Evolutionary conservation across 176 grass and related monocot species (phyloP).

Genomic region (Guadua angustifolia): DNA sequence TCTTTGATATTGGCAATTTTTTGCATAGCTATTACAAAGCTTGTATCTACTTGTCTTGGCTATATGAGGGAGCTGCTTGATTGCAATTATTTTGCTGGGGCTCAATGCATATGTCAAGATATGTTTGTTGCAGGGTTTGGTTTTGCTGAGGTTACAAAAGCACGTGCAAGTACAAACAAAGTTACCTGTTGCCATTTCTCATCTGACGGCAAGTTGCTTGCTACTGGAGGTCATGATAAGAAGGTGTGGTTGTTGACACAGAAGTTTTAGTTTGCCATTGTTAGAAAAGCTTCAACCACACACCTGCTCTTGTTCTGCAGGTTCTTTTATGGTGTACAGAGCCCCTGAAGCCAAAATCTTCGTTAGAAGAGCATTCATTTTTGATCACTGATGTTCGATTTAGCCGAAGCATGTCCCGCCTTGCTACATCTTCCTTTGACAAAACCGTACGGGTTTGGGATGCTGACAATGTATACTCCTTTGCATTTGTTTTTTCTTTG

Average conservation of each 20-base stretch:
- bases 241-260: slow-evolving; percentile 58
- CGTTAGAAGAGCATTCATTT: slow-evolving; percentile 77
- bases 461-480: slow-evolving; percentile 85
- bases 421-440: slow-evolving; percentile 97
- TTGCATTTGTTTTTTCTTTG: slow-evolving; percentile 9
- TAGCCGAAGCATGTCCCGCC: slow-evolving; percentile 90
- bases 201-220: slow-evolving; percentile 94
- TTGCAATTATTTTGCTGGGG: background rate
- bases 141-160: slow-evolving; percentile 73
- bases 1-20: background rate
- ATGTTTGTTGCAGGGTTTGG: slow-evolving; percentile 65
- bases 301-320: slow-evolving; percentile 42
- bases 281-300: slow-evolving; percentile 26
- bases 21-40: slow-evolving; percentile 27
- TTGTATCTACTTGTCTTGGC: slow-evolving; percentile 15
- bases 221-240: slow-evolving; percentile 98
- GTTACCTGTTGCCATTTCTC: slow-evolving; percentile 94
- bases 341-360: slow-evolving; percentile 74
- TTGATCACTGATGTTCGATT: slow-evolving; percentile 96
- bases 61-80: slow-evolving; percentile 21
- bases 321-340: slow-evolving; percentile 85
- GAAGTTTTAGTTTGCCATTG: background rate
- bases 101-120: slow-evolving; percentile 16
- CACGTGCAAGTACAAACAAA: slow-evolving; percentile 76
- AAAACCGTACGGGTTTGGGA: slow-evolving; percentile 98